These are phyloP conservation scores for Murraya paniculata DNA, from an alignment of 345 rosid genomes.

Conservation along the genomic window DNA sequence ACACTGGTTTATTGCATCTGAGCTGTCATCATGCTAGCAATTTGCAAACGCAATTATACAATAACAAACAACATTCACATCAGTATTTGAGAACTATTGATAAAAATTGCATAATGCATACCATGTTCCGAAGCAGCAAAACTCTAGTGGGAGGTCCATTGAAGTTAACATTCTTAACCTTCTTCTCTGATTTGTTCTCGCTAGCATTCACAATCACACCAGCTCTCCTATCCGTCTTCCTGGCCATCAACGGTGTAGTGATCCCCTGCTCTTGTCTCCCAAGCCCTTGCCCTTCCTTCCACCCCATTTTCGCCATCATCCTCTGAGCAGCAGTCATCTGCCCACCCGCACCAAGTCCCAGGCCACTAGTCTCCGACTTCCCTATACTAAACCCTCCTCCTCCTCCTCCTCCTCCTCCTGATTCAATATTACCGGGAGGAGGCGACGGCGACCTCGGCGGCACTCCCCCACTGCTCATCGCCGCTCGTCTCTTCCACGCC, in stretches of 20 bases:
- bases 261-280: constrained; percentile 97
- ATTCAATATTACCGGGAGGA: constrained; percentile 59
- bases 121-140: constrained; percentile 91
- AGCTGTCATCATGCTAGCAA: background rate
- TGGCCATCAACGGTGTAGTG: constrained; percentile 95
- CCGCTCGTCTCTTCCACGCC: constrained; percentile 95
- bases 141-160: constrained; percentile 86
- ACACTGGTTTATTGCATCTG: background rate
- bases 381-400: constrained; percentile 55
- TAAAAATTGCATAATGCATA: constrained; percentile 21
- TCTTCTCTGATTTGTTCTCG: constrained; percentile 75
- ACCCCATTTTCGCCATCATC: constrained; percentile 99
- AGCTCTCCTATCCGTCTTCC: constrained; percentile 95
- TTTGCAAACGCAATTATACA: background rate
- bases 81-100: background rate
- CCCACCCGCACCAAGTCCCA: constrained; percentile 97
- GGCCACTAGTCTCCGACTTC: constrained; percentile 82
- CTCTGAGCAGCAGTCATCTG: constrained; percentile 99
- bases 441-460: constrained; percentile 79
- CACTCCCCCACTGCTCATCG: constrained; percentile 64
- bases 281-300: constrained; percentile 99
- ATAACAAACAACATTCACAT: background rate
- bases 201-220: constrained; percentile 97
- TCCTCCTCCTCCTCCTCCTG: background rate
- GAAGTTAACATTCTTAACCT: constrained; percentile 83